These are phyloP conservation scores for Friedmanniomyces endolithicus DNA, from an alignment of 495 filamentous ascomycete genomes.

Conservation along the genomic window DNA sequence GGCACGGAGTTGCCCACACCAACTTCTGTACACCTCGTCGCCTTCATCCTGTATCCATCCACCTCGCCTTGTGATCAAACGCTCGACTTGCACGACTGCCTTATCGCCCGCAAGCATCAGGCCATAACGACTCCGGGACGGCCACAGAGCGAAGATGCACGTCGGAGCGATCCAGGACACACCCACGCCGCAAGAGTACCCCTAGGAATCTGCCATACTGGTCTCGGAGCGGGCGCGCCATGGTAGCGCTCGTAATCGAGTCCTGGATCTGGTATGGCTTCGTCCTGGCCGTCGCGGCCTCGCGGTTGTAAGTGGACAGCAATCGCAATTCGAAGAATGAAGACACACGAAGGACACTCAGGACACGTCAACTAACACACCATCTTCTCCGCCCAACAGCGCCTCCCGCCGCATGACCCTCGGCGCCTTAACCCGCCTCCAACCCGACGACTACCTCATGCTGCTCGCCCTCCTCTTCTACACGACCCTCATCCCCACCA, in stretches of 20 bases:
- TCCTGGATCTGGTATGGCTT: conserved; percentile 39
- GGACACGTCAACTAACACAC: too few relatives aligned
- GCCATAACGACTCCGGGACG: neutral
- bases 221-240: conserved; percentile 1
- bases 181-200: conserved; percentile 8
- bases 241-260: conserved; percentile 34
- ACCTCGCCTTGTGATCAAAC: neutral
- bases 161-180: conserved; percentile 1
- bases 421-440: conserved; percentile 34
- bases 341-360: too few relatives aligned
- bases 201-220: neutral
- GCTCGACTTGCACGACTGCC: too few relatives aligned
- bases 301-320: conserved; percentile 34
- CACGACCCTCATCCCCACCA: conserved; percentile 41
- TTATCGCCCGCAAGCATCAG: neutral
- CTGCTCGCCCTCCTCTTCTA: conserved; percentile 41
- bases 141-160: neutral
- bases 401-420: conserved; percentile 31
- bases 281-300: conserved; percentile 29
- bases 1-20: too few relatives aligned
- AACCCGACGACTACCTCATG: conserved; percentile 50
- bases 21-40: too few relatives aligned
- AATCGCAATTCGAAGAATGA: too few relatives aligned
- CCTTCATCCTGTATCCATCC: neutral
- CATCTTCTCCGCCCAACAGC: too few relatives aligned